phyloP scores from a whole-genome alignment of 2,329 filamentous ascomycete genomes.

The Madurella mycetomatis region DNA sequence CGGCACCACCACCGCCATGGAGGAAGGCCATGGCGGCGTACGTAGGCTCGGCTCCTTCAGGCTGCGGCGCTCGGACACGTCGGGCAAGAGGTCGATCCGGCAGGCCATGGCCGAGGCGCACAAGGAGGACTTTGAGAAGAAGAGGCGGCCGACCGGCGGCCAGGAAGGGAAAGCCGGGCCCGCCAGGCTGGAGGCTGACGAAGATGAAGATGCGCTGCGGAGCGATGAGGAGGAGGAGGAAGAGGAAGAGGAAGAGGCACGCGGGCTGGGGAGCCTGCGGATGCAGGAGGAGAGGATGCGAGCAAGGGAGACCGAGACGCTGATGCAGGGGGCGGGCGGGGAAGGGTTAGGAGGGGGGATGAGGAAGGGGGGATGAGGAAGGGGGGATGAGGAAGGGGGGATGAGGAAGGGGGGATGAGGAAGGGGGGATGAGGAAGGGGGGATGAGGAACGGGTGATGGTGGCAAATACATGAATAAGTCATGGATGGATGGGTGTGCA shows the following conservation, averaged over 20 bases:
- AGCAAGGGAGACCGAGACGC: slow-evolving; percentile 8
- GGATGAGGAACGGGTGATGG: no score
- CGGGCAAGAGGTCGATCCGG: slow-evolving; percentile 40
- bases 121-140: slow-evolving; percentile 87
- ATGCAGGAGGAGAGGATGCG: slow-evolving; percentile 8
- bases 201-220: slow-evolving; percentile 11
- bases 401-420: no score
- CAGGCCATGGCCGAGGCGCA: slow-evolving; percentile 79
- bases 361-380: no score
- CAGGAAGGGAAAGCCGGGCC: slow-evolving; percentile 12
- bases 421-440: no score
- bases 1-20: slow-evolving; percentile 16
- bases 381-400: no score
- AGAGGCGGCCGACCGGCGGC: slow-evolving; percentile 25
- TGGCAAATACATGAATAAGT: no score
- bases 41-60: slow-evolving; percentile 21
- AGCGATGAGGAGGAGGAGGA: slow-evolving; percentile 28
- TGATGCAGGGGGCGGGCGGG: not conserved
- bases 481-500: not conserved
- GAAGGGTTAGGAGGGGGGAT: not conserved
- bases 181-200: not conserved
- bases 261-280: slow-evolving; percentile 19
- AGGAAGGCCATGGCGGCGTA: slow-evolving; percentile 11
- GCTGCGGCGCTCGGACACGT: slow-evolving; percentile 32
- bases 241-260: slow-evolving; percentile 26